These are phyloP conservation scores for Amauroascus niger DNA, from an alignment of 2,329 filamentous ascomycete genomes.

Conservation along the genomic window DNA sequence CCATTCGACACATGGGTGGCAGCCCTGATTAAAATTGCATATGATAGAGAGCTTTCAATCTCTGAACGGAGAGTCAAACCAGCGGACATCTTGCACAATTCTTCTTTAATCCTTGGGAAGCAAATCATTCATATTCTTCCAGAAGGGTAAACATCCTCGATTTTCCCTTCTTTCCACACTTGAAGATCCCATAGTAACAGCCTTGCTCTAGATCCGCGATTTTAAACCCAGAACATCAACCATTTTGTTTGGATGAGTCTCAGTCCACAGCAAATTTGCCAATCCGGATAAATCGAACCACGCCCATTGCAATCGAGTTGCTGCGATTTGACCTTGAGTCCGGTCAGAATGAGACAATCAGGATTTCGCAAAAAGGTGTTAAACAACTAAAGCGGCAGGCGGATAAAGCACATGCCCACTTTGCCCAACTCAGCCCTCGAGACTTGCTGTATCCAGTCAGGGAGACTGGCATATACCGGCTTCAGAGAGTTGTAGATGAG, in stretches of 20 bases:
- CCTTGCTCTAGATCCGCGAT: conserved; percentile 57
- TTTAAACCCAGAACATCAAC: conserved; percentile 68
- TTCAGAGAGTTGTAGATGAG: conserved; percentile 79
- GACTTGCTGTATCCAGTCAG: conserved; percentile 65
- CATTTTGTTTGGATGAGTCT: conserved; percentile 67
- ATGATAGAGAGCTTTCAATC: conserved; percentile 84
- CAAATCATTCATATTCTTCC: conserved; percentile 97
- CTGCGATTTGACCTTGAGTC: conserved; percentile 75
- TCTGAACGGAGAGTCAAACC: conserved; percentile 90
- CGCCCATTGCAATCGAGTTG: conserved; percentile 81
- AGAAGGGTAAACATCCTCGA: conserved; percentile 55
- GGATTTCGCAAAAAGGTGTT: conserved; percentile 62
- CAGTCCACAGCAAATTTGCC: conserved; percentile 59
- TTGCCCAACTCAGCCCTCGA: conserved; percentile 47
- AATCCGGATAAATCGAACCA: conserved; percentile 87
- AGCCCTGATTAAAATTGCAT: conserved; percentile 67
- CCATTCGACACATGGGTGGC: conserved; percentile 65
- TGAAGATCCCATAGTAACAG: conserved; percentile 18
- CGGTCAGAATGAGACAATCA: conserved; percentile 67
- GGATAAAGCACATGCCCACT: conserved; percentile 47
- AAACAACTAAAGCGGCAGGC: conserved; percentile 63
- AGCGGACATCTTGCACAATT: conserved; percentile 77
- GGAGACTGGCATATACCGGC: conserved; percentile 77
- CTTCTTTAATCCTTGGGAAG: conserved; percentile 86
- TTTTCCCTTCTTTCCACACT: background rate